These are phyloP conservation scores for Mortierella sp. DNA, from an alignment of 371 early-diverging fungal genomes.

Conservation along the genomic window DNA sequence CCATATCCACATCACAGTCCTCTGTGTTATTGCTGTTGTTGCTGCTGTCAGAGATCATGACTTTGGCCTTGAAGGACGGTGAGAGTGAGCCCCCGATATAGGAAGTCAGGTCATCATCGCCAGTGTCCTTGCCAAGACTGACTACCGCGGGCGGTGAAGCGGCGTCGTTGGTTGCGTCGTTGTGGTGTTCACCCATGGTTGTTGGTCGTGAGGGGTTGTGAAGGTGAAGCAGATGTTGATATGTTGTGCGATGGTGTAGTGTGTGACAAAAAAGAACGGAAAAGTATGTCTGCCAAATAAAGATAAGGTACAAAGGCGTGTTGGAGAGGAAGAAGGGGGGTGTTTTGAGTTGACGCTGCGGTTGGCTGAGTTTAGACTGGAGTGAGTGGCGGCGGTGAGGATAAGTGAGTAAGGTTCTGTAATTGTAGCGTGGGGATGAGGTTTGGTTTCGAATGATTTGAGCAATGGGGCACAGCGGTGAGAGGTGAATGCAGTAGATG, in stretches of 20 bases:
- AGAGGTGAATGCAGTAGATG: not conserved
- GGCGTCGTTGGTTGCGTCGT: not conserved
- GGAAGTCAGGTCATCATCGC: not conserved
- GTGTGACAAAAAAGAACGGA: not conserved
- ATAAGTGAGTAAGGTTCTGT: not conserved
- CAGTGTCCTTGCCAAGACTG: not conserved
- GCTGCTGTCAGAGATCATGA: conserved; percentile 3
- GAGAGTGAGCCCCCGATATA: not conserved
- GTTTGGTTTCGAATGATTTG: not conserved
- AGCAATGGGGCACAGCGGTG: not conserved
- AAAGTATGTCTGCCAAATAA: not conserved
- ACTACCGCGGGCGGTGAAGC: not conserved
- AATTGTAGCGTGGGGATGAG: not conserved
- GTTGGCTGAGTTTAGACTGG: not conserved
- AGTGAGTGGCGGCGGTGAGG: not conserved
- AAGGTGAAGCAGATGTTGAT: too few relatives aligned
- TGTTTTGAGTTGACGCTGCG: not conserved
- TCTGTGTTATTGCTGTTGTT: not conserved
- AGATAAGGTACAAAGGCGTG: not conserved
- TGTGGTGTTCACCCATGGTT: conserved; percentile 19
- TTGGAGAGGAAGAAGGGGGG: not conserved
- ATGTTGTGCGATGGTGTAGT: not conserved
- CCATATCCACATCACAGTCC: conserved; percentile 3
- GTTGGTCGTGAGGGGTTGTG: not conserved
- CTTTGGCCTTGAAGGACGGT: not conserved